A percentile compares a stretch with the other conserved stretches of the same genome.
Evolutionary conservation across 2,329 filamentous ascomycete species (phyloP).

Genomic region (Colletotrichum siamense): DNA sequence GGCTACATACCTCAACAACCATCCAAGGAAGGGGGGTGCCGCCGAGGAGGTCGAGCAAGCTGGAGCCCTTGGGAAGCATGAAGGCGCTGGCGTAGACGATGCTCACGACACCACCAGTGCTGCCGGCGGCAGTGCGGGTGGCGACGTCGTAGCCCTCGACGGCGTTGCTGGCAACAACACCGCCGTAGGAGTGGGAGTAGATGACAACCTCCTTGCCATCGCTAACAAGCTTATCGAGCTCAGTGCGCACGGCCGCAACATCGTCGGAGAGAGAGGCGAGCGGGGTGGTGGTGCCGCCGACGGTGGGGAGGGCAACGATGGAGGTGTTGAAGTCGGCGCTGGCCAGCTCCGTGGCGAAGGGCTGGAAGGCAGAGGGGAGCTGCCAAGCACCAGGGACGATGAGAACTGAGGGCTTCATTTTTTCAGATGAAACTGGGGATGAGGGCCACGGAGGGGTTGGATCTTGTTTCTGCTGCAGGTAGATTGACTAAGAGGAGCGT

Average conservation of each 20-base stretch:
- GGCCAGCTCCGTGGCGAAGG: slow-evolving; percentile 10
- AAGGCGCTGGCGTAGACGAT: slow-evolving; percentile 40
- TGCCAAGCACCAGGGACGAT: slow-evolving; percentile 47
- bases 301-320: slow-evolving; percentile 35
- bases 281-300: slow-evolving; percentile 32
- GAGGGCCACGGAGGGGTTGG: neutral
- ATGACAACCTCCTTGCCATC: slow-evolving; percentile 46
- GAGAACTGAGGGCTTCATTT: slow-evolving; percentile 32
- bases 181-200: slow-evolving; percentile 48
- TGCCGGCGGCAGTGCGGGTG: slow-evolving; percentile 33
- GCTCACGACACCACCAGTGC: slow-evolving; percentile 42
- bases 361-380: slow-evolving; percentile 32
- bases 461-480: slow-evolving; percentile 2
- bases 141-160: slow-evolving; percentile 39
- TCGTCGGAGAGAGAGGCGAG: slow-evolving; percentile 34
- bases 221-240: slow-evolving; percentile 32
- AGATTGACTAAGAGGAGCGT: neutral
- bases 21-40: slow-evolving; percentile 30
- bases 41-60: slow-evolving; percentile 29
- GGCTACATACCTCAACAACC: slow-evolving; percentile 26
- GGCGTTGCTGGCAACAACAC: slow-evolving; percentile 42
- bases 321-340: slow-evolving; percentile 27
- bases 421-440: neutral
- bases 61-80: slow-evolving; percentile 31
- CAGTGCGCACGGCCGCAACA: slow-evolving; percentile 31